Percentiles rank a stretch among this genome's conserved stretches.
Conservation (phyloP, 352 stramenopile species). For the Phytophthora cactorum region DNA sequence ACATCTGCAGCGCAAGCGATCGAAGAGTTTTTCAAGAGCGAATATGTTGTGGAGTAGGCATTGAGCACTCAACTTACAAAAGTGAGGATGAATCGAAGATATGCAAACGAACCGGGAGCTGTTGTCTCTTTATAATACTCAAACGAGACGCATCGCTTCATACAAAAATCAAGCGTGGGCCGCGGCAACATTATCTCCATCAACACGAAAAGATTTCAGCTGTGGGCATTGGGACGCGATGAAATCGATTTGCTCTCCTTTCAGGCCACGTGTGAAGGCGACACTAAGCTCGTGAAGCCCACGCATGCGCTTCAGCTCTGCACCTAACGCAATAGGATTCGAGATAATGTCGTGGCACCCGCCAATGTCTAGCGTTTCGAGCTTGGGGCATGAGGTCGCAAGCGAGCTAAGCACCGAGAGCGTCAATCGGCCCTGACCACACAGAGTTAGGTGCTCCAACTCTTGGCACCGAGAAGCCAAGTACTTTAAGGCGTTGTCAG, state of each 20-base stretch:
- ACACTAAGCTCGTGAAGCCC: conserved; percentile 61
- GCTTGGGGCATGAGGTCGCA: conserved; percentile 43
- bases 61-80: not conserved
- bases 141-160: not conserved
- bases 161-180: conserved; percentile 22
- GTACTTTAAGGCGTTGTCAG: conserved; percentile 47
- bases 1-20: conserved; percentile 61
- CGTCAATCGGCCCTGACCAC: conserved; percentile 62
- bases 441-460: conserved; percentile 53
- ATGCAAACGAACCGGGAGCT: not conserved
- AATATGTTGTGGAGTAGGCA: conserved; percentile 64
- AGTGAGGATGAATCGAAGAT: not conserved
- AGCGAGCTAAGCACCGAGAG: conserved; percentile 45
- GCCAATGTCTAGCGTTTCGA: conserved; percentile 61
- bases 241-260: conserved; percentile 53
- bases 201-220: conserved; percentile 62
- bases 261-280: conserved; percentile 56
- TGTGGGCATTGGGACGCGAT: conserved; percentile 65
- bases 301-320: conserved; percentile 50
- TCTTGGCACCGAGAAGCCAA: conserved; percentile 49
- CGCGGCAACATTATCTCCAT: conserved; percentile 40
- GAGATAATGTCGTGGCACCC: conserved; percentile 65
- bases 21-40: conserved; percentile 73
- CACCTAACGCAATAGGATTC: conserved; percentile 51
- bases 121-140: too few species aligned